Conservation (phyloP, 1,284 basidiomycete species). For the Stygiomarasmius scandens region DNA sequence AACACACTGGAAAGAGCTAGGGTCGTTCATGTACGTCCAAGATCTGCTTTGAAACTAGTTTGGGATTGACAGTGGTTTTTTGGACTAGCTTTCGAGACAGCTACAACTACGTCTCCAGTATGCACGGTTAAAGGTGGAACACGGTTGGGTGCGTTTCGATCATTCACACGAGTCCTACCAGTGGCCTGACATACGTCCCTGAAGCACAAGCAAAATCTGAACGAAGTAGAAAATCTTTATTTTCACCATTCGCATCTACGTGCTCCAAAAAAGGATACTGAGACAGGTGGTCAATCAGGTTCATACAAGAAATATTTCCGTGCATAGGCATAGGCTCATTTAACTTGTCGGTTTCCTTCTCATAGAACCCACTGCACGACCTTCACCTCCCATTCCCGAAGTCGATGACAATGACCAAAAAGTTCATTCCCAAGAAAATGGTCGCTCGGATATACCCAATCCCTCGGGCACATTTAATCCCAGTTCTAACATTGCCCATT, state of each 20-base stretch:
- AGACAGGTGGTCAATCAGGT: neutral
- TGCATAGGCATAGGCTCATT: neutral
- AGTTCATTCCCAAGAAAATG: too few relatives aligned
- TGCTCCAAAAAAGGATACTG: constrained; percentile 1
- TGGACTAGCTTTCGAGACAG: constrained; percentile 63
- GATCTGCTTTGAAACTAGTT: neutral
- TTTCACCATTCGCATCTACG: constrained; percentile 52
- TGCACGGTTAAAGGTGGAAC: constrained; percentile 76
- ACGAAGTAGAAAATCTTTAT: constrained; percentile 66
- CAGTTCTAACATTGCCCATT: too few relatives aligned
- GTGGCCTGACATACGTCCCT: neutral
- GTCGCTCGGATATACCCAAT: too few relatives aligned
- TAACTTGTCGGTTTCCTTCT: neutral
- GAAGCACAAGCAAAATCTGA: constrained; percentile 60
- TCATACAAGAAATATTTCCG: neutral
- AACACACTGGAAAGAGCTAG: constrained; percentile 60
- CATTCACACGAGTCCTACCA: constrained; percentile 1
- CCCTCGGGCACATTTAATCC: too few relatives aligned
- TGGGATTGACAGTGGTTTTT: neutral
- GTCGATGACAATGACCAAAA: too few relatives aligned
- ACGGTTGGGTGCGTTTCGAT: constrained; percentile 67
- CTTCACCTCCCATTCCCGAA: neutral
- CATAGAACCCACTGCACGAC: neutral
- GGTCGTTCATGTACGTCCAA: constrained; percentile 58
- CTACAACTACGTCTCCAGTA: constrained; percentile 78